These are phyloP conservation scores for Piromyces sp. DNA, from an alignment of 192 early-diverging fungal species.

Conservation along the genomic window DNA sequence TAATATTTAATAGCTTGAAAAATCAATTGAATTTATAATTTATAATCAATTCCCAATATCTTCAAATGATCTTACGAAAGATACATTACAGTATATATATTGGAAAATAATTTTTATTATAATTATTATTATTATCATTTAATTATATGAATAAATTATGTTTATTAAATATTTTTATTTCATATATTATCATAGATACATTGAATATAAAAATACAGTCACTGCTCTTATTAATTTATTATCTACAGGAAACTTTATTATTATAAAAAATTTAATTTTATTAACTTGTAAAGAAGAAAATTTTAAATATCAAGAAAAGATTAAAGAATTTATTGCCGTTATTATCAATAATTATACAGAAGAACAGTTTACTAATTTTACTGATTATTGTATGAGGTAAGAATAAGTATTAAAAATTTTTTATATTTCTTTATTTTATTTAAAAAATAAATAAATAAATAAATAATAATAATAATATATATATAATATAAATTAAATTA, in stretches of 20 bases:
- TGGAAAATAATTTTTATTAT: too few relatives aligned
- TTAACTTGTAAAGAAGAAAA: neutral
- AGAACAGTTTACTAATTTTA: neutral
- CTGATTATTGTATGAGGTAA: neutral
- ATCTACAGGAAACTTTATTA: neutral
- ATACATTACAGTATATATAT: slow-evolving; percentile 3
- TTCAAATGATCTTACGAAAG: neutral
- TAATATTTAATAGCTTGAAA: slow-evolving; percentile 11
- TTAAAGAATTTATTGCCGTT: neutral
- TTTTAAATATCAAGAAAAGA: neutral
- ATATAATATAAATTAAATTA: too few relatives aligned
- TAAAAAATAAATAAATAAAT: too few relatives aligned
- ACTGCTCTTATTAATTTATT: neutral
- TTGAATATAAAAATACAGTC: neutral
- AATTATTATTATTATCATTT: too few relatives aligned
- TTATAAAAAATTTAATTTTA: neutral
- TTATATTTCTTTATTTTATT: too few relatives aligned
- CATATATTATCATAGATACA: neutral
- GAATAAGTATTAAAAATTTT: too few relatives aligned
- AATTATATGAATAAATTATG: too few relatives aligned
- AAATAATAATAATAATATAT: too few relatives aligned
- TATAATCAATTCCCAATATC: slow-evolving; percentile 25
- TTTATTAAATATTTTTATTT: too few relatives aligned
- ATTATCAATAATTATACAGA: neutral
- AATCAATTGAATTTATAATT: slow-evolving; percentile 20